A percentile compares a stretch with the other conserved stretches of the same genome.
These are phyloP conservation scores for Rostrohypoxylon terebratum DNA, from an alignment of 495 filamentous ascomycete species.

Conservation along the genomic window DNA sequence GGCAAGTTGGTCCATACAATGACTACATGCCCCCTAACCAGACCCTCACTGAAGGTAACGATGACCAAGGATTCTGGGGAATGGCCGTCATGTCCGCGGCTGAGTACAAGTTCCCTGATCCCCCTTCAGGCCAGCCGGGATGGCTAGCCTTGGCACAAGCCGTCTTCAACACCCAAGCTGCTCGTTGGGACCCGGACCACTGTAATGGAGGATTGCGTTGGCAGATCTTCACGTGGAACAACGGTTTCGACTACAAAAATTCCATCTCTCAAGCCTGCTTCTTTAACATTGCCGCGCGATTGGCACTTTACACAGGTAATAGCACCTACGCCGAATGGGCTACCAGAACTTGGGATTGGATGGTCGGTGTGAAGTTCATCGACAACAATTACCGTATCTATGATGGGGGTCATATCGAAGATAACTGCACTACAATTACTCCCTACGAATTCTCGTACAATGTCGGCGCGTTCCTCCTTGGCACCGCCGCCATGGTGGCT, in stretches of 20 bases:
- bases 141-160: constrained; percentile 87
- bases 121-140: constrained; percentile 66
- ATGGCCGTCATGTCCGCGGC: constrained; percentile 76
- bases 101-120: constrained; percentile 72
- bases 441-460: constrained; percentile 77
- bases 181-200: constrained; percentile 68
- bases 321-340: constrained; percentile 78
- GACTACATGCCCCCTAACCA: constrained; percentile 74
- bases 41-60: constrained; percentile 71
- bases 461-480: constrained; percentile 73
- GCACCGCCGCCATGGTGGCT: constrained; percentile 71
- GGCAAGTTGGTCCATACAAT: constrained; percentile 68
- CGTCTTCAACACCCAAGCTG: constrained; percentile 79
- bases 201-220: constrained; percentile 84
- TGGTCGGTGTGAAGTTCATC: constrained; percentile 62
- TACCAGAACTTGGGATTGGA: constrained; percentile 76
- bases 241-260: constrained; percentile 83
- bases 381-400: constrained; percentile 63
- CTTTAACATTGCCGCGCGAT: constrained; percentile 76
- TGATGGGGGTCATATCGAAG: constrained; percentile 65
- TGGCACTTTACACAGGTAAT: constrained; percentile 79
- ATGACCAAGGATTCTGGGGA: constrained; percentile 77
- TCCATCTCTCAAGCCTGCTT: constrained; percentile 75
- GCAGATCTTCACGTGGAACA: constrained; percentile 83
- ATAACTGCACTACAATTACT: constrained; percentile 63